Evolutionary conservation across 192 early-diverging fungal species (phyloP).

Genomic region (Radiomyces spectabilis): DNA sequence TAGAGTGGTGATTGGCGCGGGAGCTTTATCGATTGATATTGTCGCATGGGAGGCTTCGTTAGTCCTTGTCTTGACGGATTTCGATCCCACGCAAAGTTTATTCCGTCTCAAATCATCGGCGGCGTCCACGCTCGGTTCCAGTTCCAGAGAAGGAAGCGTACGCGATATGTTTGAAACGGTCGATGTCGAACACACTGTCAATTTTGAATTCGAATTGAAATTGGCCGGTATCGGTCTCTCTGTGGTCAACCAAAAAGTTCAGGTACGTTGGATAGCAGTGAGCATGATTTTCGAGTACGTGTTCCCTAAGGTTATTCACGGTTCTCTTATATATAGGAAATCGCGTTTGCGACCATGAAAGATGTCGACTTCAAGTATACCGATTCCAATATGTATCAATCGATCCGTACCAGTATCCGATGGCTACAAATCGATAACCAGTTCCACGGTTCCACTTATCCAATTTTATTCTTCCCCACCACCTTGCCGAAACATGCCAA

Average conservation of each 20-base stretch:
- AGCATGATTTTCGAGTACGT: too few relatives aligned
- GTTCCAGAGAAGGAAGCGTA: conserved; percentile 13
- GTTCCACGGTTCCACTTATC: conserved; percentile 61
- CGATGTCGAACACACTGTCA: conserved; percentile 19
- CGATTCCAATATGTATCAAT: conserved; percentile 62
- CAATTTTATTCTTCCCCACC: conserved; percentile 83
- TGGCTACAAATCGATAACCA: conserved; percentile 91
- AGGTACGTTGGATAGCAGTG: conserved; percentile 24
- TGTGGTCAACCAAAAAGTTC: conserved; percentile 51
- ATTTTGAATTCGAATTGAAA: conserved; percentile 43
- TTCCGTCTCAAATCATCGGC: conserved; percentile 30
- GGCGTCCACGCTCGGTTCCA: conserved; percentile 4
- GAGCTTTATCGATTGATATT: conserved; percentile 47
- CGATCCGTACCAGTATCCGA: conserved; percentile 51
- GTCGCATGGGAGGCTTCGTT: conserved; percentile 43
- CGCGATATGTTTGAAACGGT: conserved; percentile 31
- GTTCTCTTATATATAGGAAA: too few relatives aligned
- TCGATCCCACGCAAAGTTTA: conserved; percentile 33
- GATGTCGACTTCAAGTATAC: conserved; percentile 57
- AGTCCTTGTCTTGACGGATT: conserved; percentile 48
- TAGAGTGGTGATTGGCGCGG: not conserved
- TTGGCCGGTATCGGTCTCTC: conserved; percentile 79
- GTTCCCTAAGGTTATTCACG: too few relatives aligned
- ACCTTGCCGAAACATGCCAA: conserved; percentile 52
- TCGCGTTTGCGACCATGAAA: conserved; percentile 66